A percentile compares a stretch with the other conserved stretches of the same genome.
These are phyloP conservation scores for Saccharata proteae DNA, from an alignment of 2,329 filamentous ascomycete species.

Conservation along the genomic window DNA sequence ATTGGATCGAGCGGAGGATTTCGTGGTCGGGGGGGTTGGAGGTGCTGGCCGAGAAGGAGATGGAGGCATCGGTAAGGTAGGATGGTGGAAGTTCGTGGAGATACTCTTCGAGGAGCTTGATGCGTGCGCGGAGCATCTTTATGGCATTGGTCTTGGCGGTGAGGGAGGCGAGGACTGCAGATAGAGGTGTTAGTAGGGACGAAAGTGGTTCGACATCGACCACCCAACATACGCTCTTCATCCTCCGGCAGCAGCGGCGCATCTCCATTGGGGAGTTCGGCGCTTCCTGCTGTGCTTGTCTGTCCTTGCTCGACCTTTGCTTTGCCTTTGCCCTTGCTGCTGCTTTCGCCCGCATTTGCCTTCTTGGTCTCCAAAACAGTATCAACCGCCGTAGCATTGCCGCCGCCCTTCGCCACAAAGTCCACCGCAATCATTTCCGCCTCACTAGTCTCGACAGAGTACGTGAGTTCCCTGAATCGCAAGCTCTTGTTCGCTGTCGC, in stretches of 20 bases:
- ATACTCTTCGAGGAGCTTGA: slow-evolving; percentile 51
- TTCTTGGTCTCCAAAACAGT: slow-evolving; percentile 13
- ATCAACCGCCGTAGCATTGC: slow-evolving; percentile 58
- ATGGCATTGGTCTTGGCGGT: slow-evolving; percentile 86
- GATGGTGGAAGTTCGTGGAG: slow-evolving; percentile 59
- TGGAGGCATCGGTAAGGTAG: slow-evolving; percentile 40
- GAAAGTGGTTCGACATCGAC: slow-evolving; percentile 1
- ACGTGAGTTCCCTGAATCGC: slow-evolving; percentile 72
- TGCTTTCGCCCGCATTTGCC: slow-evolving; percentile 28
- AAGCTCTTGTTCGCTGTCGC: slow-evolving; percentile 30
- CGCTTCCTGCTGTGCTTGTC: slow-evolving; percentile 21
- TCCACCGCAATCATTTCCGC: slow-evolving; percentile 97
- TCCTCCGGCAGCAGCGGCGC: slow-evolving; percentile 44
- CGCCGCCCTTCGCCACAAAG: slow-evolving; percentile 75
- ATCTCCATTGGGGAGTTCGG: slow-evolving; percentile 19
- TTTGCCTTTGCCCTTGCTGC: slow-evolving; percentile 36
- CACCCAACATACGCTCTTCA: slow-evolving; percentile 43
- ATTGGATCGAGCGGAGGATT: slow-evolving; percentile 78
- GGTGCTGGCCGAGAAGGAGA: slow-evolving; percentile 16
- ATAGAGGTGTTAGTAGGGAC: not conserved
- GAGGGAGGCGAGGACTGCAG: slow-evolving; percentile 49
- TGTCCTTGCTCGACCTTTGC: slow-evolving; percentile 17
- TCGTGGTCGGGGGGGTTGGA: slow-evolving; percentile 42
- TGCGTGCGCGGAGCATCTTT: slow-evolving; percentile 67
- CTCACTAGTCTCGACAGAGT: slow-evolving; percentile 84